Conservation (phyloP, 306 rosid species). For the Arachis hypogaea region DNA sequence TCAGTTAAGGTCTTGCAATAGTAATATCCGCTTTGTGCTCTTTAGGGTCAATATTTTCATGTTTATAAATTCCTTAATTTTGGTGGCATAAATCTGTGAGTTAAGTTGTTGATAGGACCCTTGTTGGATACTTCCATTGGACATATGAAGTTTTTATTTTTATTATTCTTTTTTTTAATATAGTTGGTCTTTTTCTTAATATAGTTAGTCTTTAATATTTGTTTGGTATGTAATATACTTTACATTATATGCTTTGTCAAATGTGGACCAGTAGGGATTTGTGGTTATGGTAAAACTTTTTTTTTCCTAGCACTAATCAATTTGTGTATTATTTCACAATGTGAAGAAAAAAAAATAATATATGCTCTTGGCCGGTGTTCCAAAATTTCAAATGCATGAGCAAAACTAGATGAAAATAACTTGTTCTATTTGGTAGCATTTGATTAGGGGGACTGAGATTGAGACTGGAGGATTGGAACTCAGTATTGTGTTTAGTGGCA, state of each 20-base stretch:
- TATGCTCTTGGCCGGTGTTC: too few relatives aligned
- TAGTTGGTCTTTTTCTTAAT: not conserved
- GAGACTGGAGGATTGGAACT: too few relatives aligned
- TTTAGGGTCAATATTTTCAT: not conserved
- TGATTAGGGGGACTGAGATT: too few relatives aligned
- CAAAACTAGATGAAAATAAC: conserved; percentile 8
- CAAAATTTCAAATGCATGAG: not conserved
- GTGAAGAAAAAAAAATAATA: not conserved
- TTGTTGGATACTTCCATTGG: not conserved
- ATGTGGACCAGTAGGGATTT: conserved; percentile 21
- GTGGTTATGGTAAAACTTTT: not conserved
- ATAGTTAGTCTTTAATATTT: not conserved
- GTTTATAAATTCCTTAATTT: conserved; percentile 10
- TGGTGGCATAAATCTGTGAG: conserved; percentile 1
- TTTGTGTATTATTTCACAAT: not conserved
- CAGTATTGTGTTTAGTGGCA: too few relatives aligned
- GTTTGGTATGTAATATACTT: not conserved
- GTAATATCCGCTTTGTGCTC: conserved; percentile 16
- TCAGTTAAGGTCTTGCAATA: not conserved
- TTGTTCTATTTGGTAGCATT: not conserved
- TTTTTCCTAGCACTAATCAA: not conserved
- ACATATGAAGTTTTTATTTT: conserved; percentile 7
- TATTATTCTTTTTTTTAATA: not conserved
- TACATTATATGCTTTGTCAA: conserved; percentile 13
- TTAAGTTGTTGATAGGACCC: not conserved